Base-by-base conservation (phyloP, 768 basidiomycete genomes). In the Stropharia rugosoannulata region DNA sequence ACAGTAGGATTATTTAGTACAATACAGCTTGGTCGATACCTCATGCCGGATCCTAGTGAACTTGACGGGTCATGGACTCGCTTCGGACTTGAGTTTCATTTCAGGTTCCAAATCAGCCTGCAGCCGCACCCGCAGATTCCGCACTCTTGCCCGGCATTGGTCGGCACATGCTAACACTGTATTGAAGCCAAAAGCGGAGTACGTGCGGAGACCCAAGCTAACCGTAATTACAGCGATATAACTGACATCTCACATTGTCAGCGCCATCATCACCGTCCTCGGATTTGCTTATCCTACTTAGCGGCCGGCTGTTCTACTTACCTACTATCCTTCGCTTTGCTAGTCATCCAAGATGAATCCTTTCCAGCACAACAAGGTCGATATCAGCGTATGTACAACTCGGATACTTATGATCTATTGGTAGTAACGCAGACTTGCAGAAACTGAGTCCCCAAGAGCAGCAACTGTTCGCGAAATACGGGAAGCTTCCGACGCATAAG, bases 401-500 rank as follows among this genome's bases (percentile, higher is more conserved):
- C 48, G 55, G 22, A 42, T 37, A n/a, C 29, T 25, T 10, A 39
- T 52, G 10, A 49, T 50, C 35, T 48, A 25, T 47, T 56, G 45
- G 51, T 53, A 13, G 41, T 49, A 40, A 25, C 45, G 49, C 35
- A 42, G 16, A 35, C 60, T 61, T 60, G 27, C 62, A 95, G 93
- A 86, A 86, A 69, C 71, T 97, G 75, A 83, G 80, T 56, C 86
- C 87, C 65, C 89, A 97, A 76, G 96, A 98, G 78, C 86, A 93
- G 75, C 89, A 93, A 77, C 85, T 98, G 60, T 95, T 98, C 75
- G 82, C 87, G 63, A 85, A 92, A 71, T 98, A 98, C 74, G 96
- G 96, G 55, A 96, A 95, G 73, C 77, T 96, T 35, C 96, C 96
- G 19, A 85, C 86, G 3, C 92, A 93, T 73, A 98, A 98, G 86